Evolutionary conservation across 495 filamentous ascomycete genomes (phyloP), one percentile per base, ranked within the genome.

Genomic region (Thermothielavioides terrestris): DNA sequence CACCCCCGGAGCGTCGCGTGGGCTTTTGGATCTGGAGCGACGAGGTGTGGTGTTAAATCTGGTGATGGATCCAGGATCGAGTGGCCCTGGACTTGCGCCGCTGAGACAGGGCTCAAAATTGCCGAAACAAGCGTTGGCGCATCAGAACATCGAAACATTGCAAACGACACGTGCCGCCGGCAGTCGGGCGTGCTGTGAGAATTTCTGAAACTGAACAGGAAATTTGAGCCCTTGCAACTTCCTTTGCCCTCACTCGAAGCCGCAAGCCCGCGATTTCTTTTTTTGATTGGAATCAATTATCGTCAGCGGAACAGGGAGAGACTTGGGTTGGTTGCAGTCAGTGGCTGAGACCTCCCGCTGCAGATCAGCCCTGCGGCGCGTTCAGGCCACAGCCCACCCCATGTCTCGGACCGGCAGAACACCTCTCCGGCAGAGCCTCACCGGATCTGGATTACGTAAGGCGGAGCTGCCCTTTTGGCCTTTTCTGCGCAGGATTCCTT

Each of bases 61-160:
- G n/a, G n/a, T n/a, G n/a, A n/a, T n/a, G n/a, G n/a, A n/a, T n/a
- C n/a, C 28, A 36, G 22, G 41, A 53, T 43, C 39, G 23, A 44
- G 38, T 49, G 51, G 51, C 44, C 44, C 45, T 17, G 38, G 42
- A 40, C 45, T 12, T 18, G 23, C 44, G 22, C 11, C n/a, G 31
- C 6, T 43, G 51, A 53, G 44, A 49, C 51, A 39, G 25, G 4
- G 6, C 8, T n/a, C n/a, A n/a, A n/a, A n/a, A n/a, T n/a, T n/a
- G 1, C 43, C 37, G 21, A 42, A 48, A 41, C 37, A 14, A 31
- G 43, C 35, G 10, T 42, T n/a, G n/a, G n/a, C n/a, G n/a, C n/a
- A n/a, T n/a, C n/a, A 25, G 37, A 35, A 27, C 12, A 21, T 46
- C n/a, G 20, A 18, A 42, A 7, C 28, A 28, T 4, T 11, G 37